phyloP scores from a whole-genome alignment of 2,329 filamentous ascomycete species.

The Sclerotinia borealis region DNA sequence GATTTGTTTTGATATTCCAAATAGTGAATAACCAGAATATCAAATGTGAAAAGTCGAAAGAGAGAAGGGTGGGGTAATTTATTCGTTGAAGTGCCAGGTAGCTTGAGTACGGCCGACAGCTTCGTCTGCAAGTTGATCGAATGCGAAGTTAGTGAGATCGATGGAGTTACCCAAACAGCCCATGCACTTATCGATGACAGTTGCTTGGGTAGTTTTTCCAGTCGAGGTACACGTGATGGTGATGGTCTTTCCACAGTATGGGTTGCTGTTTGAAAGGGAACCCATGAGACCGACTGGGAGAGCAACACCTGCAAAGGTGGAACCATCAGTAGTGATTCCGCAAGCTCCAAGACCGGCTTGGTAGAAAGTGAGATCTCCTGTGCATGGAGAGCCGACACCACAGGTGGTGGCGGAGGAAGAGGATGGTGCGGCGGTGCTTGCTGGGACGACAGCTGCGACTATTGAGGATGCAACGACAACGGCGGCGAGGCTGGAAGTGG shows the following conservation, averaged over 20 bases:
- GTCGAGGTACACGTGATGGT: constrained; percentile 57
- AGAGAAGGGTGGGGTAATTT: not conserved
- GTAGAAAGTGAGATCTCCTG: constrained; percentile 72
- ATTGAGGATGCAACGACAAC: constrained; percentile 16
- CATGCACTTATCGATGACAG: constrained; percentile 69
- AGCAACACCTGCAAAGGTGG: constrained; percentile 58
- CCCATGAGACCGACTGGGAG: constrained; percentile 62
- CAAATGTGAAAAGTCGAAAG: not conserved
- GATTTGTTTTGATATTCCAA: constrained; percentile 4
- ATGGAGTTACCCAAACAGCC: constrained; percentile 53
- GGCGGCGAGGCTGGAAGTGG: constrained; percentile 18
- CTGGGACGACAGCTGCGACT: constrained; percentile 11
- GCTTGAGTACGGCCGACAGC: constrained; percentile 38
- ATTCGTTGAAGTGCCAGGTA: constrained; percentile 42
- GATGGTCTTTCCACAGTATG: constrained; percentile 63
- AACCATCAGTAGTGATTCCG: constrained; percentile 54
- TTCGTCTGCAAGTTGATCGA: constrained; percentile 40
- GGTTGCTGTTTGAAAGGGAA: constrained; percentile 56
- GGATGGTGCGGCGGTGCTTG: constrained; percentile 14
- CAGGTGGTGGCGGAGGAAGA: constrained; percentile 21
- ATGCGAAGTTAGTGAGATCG: constrained; percentile 45
- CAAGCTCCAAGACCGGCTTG: constrained; percentile 62
- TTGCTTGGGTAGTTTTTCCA: constrained; percentile 53
- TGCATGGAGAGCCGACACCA: constrained; percentile 34
- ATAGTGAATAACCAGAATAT: not conserved